Conservation (phyloP, 345 rosid genomes). For the Hibiscus tridactylites region DNA sequence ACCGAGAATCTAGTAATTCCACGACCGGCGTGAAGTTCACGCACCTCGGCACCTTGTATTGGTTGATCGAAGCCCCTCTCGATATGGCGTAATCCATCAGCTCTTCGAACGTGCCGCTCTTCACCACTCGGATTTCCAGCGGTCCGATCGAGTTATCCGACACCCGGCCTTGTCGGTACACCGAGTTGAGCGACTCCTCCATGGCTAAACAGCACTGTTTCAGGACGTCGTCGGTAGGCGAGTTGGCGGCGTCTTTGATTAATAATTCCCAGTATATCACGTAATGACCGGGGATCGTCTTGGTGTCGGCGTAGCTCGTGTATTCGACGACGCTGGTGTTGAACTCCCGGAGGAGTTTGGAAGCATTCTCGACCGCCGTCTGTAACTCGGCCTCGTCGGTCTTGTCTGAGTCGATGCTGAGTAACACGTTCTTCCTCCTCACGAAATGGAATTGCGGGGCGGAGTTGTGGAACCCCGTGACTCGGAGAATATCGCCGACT, state of each 20-base stretch:
- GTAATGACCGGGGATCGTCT: constrained; percentile 83
- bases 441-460: constrained; percentile 88
- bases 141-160: constrained; percentile 78
- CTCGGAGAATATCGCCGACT: constrained; percentile 90
- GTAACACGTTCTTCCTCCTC: constrained; percentile 75
- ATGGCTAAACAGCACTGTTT: constrained; percentile 64
- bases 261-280: constrained; percentile 83
- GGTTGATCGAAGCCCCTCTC: constrained; percentile 91
- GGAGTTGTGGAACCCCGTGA: constrained; percentile 81
- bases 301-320: constrained; percentile 84
- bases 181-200: constrained; percentile 91
- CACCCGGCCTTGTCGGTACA: constrained; percentile 80
- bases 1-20: constrained; percentile 81
- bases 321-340: constrained; percentile 77
- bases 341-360: constrained; percentile 34
- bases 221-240: constrained; percentile 42
- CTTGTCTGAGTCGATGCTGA: constrained; percentile 87
- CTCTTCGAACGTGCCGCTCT: constrained; percentile 85
- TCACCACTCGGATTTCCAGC: constrained; percentile 75
- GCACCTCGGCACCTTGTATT: constrained; percentile 92
- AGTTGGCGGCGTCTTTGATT: constrained; percentile 34
- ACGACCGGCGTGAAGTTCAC: constrained; percentile 80
- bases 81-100: constrained; percentile 96
- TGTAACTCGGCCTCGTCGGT: constrained; percentile 93
- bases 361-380: constrained; percentile 66